Base-by-base conservation (phyloP, 1,284 basidiomycete genomes). In the Cryptococcus floricola region DNA sequence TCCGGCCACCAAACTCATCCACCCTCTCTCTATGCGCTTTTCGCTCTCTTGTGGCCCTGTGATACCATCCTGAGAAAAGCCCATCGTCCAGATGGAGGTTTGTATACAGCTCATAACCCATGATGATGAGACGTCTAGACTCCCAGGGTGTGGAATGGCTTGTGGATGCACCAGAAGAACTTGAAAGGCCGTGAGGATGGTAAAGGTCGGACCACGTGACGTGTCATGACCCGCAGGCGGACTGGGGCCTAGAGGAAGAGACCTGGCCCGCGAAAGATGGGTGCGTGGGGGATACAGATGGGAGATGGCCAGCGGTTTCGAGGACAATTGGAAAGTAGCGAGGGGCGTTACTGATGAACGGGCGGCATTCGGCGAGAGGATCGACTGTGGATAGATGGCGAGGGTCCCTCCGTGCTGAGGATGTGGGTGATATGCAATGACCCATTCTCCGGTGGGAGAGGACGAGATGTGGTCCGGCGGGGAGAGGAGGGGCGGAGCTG, bases 391-490 rank as follows among this genome's bases (percentile, higher is more conserved):
- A 45, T 70, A 70, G 18, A 70, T 64, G 13, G 62, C 66, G 2
- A 72, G 44, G 12, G 63, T 63, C 12, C 69, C 62, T 25, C 42
- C 52, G 9, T 39, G 48, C 10, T 49, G 31, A 6, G 47, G 48
- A 28, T 57, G 54, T 2, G 68, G 65, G 45, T 70, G 67, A 52
- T 60, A 71, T 23, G 61, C 53, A 10, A 61, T 53, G 8, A 67
- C 51, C 71, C 71, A 75, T n/a, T 57, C 39, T 16, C 70, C 73
- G 52, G 63, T 59, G 10, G 67, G 69, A 9, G 70, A 71, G 18
- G 66, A 47, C 23, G 53, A 59, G 7, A 70, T n/a, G 23, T 65
- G 58, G 38, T 61, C 48, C 8, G 60, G 54, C 3, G 60, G 61
- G 18, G 50, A 48, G 7, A 69, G 55, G 23, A 66, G 12, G 0